Base-by-base conservation (phyloP, 2,329 filamentous ascomycete genomes). In the Ophiostoma sp. region DNA sequence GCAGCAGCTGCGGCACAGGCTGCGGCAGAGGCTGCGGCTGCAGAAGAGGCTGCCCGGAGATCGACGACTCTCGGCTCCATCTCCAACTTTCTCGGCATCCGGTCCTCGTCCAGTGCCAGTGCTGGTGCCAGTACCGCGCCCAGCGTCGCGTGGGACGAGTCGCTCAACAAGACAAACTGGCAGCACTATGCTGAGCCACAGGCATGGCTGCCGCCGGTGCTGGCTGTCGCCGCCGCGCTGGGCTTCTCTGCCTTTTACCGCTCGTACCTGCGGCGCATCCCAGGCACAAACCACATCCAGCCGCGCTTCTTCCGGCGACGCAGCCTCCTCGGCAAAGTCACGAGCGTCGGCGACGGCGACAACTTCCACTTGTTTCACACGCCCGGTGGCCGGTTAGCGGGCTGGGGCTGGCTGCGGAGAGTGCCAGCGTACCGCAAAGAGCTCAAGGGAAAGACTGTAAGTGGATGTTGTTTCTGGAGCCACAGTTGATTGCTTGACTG, bases 351-450 rank as follows among this genome's bases (percentile, higher is more conserved):
- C 58, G 95, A 99, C 82, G 96, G 93, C 4, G 95, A 99, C 78
- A 94, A 94, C 76, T 97, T 99, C 77, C 90, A 95, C 73, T 78
- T 99, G 64, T 99, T 90, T 77, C 95, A 99, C 77, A 98, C 93
- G 0, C 95, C 95, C 0, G 94, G 94, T n/a, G 95, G 95, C 11
- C 84, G 88, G 72, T 78, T 93, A 66, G 84, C 89, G 11, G 95
- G 95, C 67, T 99, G 95, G 95, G 93, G 90, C n/a, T 96, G 92
- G 92, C 75, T 95, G 72, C 89, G 92, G 74, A 88, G 79, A 69
- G 84, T 97, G 6, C 93, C 93, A 0, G 83, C 80, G 12, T 86
- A 84, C 69, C 89, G 84, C 75, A 85, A 88, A 69, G 85, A 87
- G 42, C 79, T 97, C 71, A 91, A 86, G 75, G 87, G 89, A 70